Conservation (phyloP, 1,284 basidiomycete genomes). For the Spongispora temasekensis region DNA sequence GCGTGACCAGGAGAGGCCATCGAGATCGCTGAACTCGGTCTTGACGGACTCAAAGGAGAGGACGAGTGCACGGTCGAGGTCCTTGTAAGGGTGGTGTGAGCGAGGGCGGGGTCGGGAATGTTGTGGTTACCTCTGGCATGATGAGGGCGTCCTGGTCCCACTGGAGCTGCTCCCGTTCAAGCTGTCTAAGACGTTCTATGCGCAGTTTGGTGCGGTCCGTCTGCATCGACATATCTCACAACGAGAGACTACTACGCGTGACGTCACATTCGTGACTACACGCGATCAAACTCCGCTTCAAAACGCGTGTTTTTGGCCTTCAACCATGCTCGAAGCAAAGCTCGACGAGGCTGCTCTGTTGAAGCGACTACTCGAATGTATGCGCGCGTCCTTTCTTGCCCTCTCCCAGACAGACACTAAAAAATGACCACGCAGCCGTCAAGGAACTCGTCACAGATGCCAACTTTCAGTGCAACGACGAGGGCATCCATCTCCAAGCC, state of each 20-base stretch:
- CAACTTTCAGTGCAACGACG: slow-evolving; percentile 98
- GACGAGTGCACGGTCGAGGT: slow-evolving; percentile 41
- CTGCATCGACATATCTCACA: background rate
- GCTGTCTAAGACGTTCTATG: slow-evolving; percentile 33
- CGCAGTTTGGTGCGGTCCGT: slow-evolving; percentile 29
- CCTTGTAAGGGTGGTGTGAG: slow-evolving; percentile 32
- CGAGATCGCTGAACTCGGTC: slow-evolving; percentile 50
- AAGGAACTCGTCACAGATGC: slow-evolving; percentile 98
- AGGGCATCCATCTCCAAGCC: slow-evolving; percentile 93
- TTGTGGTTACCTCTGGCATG: slow-evolving; percentile 46
- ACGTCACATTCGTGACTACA: slow-evolving; percentile 30
- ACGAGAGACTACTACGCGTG: slow-evolving; percentile 31
- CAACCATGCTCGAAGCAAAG: slow-evolving; percentile 85
- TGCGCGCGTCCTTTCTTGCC: slow-evolving; percentile 22
- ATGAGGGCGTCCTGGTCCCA: slow-evolving; percentile 50
- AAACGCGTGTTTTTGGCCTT: slow-evolving; percentile 26
- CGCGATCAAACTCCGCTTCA: slow-evolving; percentile 39
- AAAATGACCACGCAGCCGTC: slow-evolving; percentile 71
- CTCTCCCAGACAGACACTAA: too few species aligned
- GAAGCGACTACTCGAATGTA: slow-evolving; percentile 88
- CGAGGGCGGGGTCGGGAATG: background rate
- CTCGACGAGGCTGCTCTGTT: slow-evolving; percentile 80
- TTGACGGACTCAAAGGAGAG: slow-evolving; percentile 46
- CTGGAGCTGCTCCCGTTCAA: slow-evolving; percentile 49
- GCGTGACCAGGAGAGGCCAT: slow-evolving; percentile 47